Evolutionary conservation across 2,329 filamentous ascomycete species (phyloP), one percentile per base, ranked within the genome.

Genomic region (Nannizzia gypsea): DNA sequence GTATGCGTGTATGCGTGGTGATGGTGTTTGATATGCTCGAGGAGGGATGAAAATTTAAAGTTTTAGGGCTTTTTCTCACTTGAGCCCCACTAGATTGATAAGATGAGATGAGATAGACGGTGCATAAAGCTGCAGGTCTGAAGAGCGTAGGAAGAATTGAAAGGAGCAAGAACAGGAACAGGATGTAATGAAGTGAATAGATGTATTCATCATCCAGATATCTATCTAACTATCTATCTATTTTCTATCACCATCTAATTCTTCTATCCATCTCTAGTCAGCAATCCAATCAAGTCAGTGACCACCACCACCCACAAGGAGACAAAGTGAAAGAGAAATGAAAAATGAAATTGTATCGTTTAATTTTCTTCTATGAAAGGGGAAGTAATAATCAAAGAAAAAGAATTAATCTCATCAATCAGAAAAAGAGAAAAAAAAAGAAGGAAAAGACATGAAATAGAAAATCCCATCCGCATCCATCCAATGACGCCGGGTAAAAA

Each of bases 401-500:
- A 22, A 50, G 11, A 13, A 50, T 50, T 50, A 50, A 48, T 17
- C 17, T 31, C 22, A 28, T 52, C 48, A 24, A 3, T 28, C 46
- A 31, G 28, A 20, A 13, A 6, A 20, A 50, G 11, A 48, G 11
- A 50, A 13, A 50, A 9, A 50, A 24, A 6, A 50, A 50, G 11
- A 24, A n/a, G n/a, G 11, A 52, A 15, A 15, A 31, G 15, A 52
- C 22, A 31, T 26, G 22, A 28, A 52, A 28, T 28, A 24, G n/a
- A 44, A 15, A 48, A 50, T 24, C 20, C 48, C 48, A 52, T 52
- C 48, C 48, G 26, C 48, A 52, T 52, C 48, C 48, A 52, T 52
- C 48, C 48, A 52, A 52, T 28, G 48, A 52, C 48, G 48, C 48
- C 48, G 48, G 11, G 13, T 13, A 52, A 31, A 52, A 28, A 3